Evolutionary conservation across 73 alveolate species (phyloP), one percentile per base, ranked within the genome.

Genomic region (Tetrahymena malaccensis): DNA sequence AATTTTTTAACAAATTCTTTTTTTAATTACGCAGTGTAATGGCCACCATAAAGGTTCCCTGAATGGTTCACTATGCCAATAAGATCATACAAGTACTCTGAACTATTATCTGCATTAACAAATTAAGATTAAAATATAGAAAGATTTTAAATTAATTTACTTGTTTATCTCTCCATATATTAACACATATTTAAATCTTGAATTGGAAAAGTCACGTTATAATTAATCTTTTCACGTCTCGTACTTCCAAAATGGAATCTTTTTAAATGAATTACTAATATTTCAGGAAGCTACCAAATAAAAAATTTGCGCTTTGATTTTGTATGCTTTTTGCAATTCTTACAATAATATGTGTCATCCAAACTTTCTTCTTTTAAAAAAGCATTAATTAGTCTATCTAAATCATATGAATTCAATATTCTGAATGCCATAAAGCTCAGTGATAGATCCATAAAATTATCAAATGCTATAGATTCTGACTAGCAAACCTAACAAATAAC

Each of bases 251-350:
- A 97, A 43, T 98, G 97, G 94, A 98, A 98, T 21, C 99, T 43
- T 94, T 98, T 98, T 93, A 98, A 95, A 85, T 98, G 99, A 34
- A 97, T 93, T 17, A 97, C 98, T 93, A 98, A 89, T 4, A 98
- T 85, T n/a, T 96, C 94, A 27, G 99, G 99, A 37, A 98, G 96
- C 43, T 98, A 93, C 96, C 96, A 97, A 4, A 98, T 94, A 38
- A 96, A 94, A 70, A 97, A 56, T 96, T 96, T 83, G 93, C 97
- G 97, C 57, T 93, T 96, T 44, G 95, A 94, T 83, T 96, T 97
- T 55, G 94, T 96, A 43, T 94, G 93, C 34, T 94, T 94, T 93
- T 97, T 98, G 96, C 99, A 98, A 35, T 96, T 97, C 34, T 95
- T 95, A 94, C 99, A 98, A 27, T 96, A 94, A 93, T 97, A 96